Evolutionary conservation across 306 rosid genomes (phyloP), one percentile per base, ranked within the genome.

Genomic region (Spatholobus suberectus): DNA sequence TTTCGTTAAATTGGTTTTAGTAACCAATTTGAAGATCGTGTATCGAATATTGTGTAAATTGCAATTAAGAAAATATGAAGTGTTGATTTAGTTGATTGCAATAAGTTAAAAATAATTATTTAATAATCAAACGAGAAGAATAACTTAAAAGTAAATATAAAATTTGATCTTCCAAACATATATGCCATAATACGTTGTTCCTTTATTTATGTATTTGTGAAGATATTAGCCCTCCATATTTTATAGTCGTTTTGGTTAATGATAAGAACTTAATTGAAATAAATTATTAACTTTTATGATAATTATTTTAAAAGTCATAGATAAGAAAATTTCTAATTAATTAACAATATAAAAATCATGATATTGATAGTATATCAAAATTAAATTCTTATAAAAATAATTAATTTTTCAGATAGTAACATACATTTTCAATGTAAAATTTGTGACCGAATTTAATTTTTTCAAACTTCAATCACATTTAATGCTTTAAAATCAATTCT

Each of bases 11-110:
- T 15, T 35, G 78, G 29, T 83, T 75, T 44, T 27, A 46, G 41
- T 21, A 71, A 58, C 24, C 59, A 38, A 68, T 68, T 69, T 41
- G 26, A 54, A 78, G 43, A 37, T 32, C 70, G 52, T 59, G 15
- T 59, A 32, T 38, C 44, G 6, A 5, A 78, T 54, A 9, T 21
- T 41, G 21, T 52, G 82, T 57, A 70, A 57, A 32, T 15, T 73
- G 82, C 26, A 57, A 29, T 47, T 32, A 61, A 57, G 71, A 71
- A 62, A 27, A 69, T 12, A 35, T 20, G 2, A 78, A 41, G 5
- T 21, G 34, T 69, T 35, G 49, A 73, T 81, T 74, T 47, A 66
- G 27, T 44, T 35, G 6, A 35, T 23, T 37, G 26, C 40, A 47
- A 15, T 6, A 35, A 65, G 47, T 23, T 12, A 18, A 51, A 47